Evolutionary conservation across 2,329 filamentous ascomycete genomes (phyloP), one percentile per base, ranked within the genome.

Genomic region (Pseudopyricularia cyperi): DNA sequence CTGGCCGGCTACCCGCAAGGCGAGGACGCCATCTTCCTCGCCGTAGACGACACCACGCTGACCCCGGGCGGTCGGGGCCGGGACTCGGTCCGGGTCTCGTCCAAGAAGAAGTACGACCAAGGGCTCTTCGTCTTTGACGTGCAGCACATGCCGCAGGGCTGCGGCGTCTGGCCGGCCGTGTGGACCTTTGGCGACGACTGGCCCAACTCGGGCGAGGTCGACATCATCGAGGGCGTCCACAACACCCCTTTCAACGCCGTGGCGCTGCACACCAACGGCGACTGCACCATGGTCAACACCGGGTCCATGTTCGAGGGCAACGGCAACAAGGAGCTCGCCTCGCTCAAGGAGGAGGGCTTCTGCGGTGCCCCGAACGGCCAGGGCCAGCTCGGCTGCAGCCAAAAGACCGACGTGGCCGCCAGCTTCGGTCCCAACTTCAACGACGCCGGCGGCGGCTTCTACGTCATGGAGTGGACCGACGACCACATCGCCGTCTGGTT

Each of bases 141-240:
- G 53, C 73, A 71, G 9, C 86, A 90, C 64, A 89, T 89, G 80
- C 87, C 87, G n/a, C 75, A 74, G 19, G 79, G 78, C 55, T 89
- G 86, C 61, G 86, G 85, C 33, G 76, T 80, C 14, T 91, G 87
- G 87, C 85, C 86, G 1, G 86, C 86, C 14, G 85, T 84, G 64
- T 86, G 77, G 77, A 73, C 71, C 50, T 74, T 87, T 33, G 85
- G 85, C 15, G 22, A 22, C 15, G 66, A 76, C 61, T 90, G 87
- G 87, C 87, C 87, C 2, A 64, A 63, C 42, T 70, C 72, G 7
- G 86, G 86, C 47, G 87, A 90, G 67, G 86, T 91, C 59, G 87
- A 91, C 64, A 85, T 90, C 60, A 79, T 90, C 58, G 87, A 90
- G 68, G 85, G 85, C 35, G 83, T 89, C 58, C 87, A 88, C 68